A percentile compares a stretch with the other conserved stretches of the same genome.
Evolutionary conservation across 495 filamentous ascomycete genomes (phyloP).

Genomic region (Hypomontagnella monticulosa): DNA sequence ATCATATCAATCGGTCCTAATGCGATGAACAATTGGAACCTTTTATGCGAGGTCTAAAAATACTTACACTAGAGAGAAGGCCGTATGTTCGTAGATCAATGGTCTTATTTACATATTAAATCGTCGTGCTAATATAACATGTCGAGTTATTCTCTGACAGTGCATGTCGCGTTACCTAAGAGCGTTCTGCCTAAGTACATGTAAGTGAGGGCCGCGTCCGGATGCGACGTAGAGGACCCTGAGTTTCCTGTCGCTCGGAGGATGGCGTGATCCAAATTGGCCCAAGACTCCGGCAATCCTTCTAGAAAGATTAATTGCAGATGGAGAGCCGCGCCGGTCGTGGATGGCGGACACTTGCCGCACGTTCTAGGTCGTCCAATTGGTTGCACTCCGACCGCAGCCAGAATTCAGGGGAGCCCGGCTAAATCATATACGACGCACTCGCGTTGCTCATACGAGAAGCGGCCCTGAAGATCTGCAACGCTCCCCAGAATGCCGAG

Average conservation of each 20-base stretch:
- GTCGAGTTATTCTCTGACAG: background rate
- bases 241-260: conserved; percentile 13
- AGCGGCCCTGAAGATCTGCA: conserved; percentile 34
- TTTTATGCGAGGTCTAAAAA: too few relatives aligned
- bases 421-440: conserved; percentile 35
- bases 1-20: background rate
- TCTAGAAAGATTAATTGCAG: conserved; percentile 14
- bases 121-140: background rate
- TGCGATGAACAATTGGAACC: background rate
- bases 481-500: conserved; percentile 20
- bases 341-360: conserved; percentile 25
- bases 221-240: conserved; percentile 8
- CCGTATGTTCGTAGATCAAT: background rate
- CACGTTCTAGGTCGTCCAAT: conserved; percentile 27
- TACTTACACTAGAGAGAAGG: too few relatives aligned
- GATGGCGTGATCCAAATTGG: conserved; percentile 33
- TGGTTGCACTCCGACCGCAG: conserved; percentile 30
- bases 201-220: conserved; percentile 21
- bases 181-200: conserved; percentile 34
- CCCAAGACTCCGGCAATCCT: conserved; percentile 28
- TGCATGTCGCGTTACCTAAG: conserved; percentile 11
- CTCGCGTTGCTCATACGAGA: conserved; percentile 10
- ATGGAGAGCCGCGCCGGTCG: conserved; percentile 22
- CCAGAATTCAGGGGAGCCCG: conserved; percentile 33
- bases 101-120: background rate